Conservation (phyloP, 495 filamentous ascomycete genomes). For the Xylaria venustula region DNA sequence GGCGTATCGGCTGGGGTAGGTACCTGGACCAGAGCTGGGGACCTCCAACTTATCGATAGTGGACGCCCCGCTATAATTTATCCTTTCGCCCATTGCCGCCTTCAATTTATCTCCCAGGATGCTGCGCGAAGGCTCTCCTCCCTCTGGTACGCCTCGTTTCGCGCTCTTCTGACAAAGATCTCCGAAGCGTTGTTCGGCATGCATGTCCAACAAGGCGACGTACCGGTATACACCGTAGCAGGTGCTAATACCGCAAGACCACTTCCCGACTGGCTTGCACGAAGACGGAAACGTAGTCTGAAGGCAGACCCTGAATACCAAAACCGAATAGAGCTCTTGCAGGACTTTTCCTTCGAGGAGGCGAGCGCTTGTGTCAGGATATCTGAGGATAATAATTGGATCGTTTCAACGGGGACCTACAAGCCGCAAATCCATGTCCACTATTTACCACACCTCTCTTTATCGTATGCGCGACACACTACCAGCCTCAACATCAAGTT, state of each 20-base stretch:
- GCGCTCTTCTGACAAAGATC: background rate
- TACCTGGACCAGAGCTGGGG: too few relatives aligned
- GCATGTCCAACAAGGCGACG: constrained; percentile 59
- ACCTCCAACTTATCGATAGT: constrained; percentile 14
- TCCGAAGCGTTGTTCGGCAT: background rate
- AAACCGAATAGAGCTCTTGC: constrained; percentile 89
- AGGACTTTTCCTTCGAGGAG: constrained; percentile 98
- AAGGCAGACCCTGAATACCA: constrained; percentile 92
- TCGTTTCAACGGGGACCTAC: constrained; percentile 92
- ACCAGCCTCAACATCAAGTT: constrained; percentile 93
- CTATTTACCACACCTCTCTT: constrained; percentile 85
- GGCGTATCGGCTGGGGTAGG: too few relatives aligned
- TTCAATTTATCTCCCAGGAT: background rate
- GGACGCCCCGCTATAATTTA: constrained; percentile 13
- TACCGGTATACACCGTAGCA: constrained; percentile 95
- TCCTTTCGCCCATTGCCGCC: constrained; percentile 3
- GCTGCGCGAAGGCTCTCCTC: background rate
- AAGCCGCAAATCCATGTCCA: constrained; percentile 98
- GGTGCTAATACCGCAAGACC: constrained; percentile 87
- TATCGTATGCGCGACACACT: constrained; percentile 92
- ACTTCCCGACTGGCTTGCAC: constrained; percentile 91
- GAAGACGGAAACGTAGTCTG: constrained; percentile 86
- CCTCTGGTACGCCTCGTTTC: background rate
- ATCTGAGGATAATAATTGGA: constrained; percentile 96
- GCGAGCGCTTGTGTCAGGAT: constrained; percentile 89